Percentiles rank a stretch among this genome's conserved stretches.
phyloP scores from a whole-genome alignment of 495 filamentous ascomycete species.

The Neurospora sp. region DNA sequence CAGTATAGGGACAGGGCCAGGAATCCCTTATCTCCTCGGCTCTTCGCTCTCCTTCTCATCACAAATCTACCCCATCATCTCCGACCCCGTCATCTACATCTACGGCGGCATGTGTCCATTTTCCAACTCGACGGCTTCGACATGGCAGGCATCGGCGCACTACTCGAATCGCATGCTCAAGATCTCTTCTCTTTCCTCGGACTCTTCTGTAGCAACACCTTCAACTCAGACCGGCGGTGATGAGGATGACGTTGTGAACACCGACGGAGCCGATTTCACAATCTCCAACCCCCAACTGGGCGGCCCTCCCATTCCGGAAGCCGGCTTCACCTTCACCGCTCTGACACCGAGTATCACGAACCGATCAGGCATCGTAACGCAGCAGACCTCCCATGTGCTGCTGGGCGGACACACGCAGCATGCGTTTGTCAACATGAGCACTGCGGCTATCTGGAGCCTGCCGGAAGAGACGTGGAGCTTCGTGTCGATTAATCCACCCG shows the following conservation, averaged over 20 bases:
- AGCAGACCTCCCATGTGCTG: conserved; percentile 67
- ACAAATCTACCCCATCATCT: conserved; percentile 38
- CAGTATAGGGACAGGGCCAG: conserved; percentile 20
- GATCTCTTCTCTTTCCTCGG: conserved; percentile 35
- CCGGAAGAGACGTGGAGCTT: conserved; percentile 84
- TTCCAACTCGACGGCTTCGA: conserved; percentile 27
- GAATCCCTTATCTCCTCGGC: conserved; percentile 55
- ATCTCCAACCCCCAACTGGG: conserved; percentile 7
- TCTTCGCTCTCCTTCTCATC: conserved; percentile 57
- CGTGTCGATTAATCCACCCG: conserved; percentile 44
- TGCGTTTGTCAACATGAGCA: conserved; percentile 90
- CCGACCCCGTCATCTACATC: conserved; percentile 47
- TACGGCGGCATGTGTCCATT: conserved; percentile 87
- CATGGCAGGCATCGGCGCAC: conserved; percentile 53
- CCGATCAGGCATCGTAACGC: conserved; percentile 45
- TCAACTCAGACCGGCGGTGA: conserved; percentile 19
- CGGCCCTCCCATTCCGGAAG: conserved; percentile 61
- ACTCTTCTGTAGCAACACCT: conserved; percentile 31
- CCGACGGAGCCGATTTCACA: conserved; percentile 15
- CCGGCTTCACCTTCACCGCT: conserved; percentile 74
- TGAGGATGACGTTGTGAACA: not conserved
- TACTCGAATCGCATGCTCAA: conserved; percentile 71
- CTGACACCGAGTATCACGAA: conserved; percentile 47
- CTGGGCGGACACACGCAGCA: conserved; percentile 74
- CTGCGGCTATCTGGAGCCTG: conserved; percentile 75